Evolutionary conservation across 345 rosid genomes (phyloP).

Genomic region (Orychophragmus violaceus): DNA sequence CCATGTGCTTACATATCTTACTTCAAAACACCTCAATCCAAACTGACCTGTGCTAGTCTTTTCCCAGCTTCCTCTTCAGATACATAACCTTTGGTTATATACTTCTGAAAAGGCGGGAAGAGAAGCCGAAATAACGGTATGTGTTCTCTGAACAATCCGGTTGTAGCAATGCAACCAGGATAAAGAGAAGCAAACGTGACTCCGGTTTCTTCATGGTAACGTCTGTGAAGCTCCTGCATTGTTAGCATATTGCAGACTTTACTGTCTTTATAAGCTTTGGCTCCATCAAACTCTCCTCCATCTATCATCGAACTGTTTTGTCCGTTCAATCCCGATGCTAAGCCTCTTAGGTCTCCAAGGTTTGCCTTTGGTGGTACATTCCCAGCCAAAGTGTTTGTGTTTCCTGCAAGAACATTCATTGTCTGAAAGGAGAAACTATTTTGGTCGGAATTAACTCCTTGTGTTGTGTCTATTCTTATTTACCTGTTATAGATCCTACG

Average conservation of each 20-base stretch:
- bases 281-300: slow-evolving; percentile 91
- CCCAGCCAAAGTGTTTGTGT: slow-evolving; percentile 94
- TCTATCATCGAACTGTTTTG: slow-evolving; percentile 87
- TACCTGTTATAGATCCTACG: slow-evolving; percentile 96
- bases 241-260: slow-evolving; percentile 96
- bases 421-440: background rate
- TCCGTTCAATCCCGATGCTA: slow-evolving; percentile 74
- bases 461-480: background rate
- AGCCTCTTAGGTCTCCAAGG: slow-evolving; percentile 88
- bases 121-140: slow-evolving; percentile 80
- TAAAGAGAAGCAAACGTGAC: slow-evolving; percentile 86
- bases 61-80: slow-evolving; percentile 92
- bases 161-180: slow-evolving; percentile 98
- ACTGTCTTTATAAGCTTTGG: slow-evolving; percentile 98
- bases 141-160: slow-evolving; percentile 97
- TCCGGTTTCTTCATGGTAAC: slow-evolving; percentile 79
- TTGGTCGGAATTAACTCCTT: background rate
- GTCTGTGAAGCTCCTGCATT: slow-evolving; percentile 95
- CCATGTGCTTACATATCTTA: too few species aligned
- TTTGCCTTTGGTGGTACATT: slow-evolving; percentile 99
- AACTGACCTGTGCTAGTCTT: slow-evolving; percentile 91
- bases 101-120: slow-evolving; percentile 96
- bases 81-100: slow-evolving; percentile 90
- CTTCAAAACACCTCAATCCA: too few species aligned
- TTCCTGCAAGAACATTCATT: slow-evolving; percentile 41